A percentile compares a stretch with the other conserved stretches of the same genome.
phyloP scores from a whole-genome alignment of 2,329 filamentous ascomycete genomes.

The Botrytis fabae region DNA sequence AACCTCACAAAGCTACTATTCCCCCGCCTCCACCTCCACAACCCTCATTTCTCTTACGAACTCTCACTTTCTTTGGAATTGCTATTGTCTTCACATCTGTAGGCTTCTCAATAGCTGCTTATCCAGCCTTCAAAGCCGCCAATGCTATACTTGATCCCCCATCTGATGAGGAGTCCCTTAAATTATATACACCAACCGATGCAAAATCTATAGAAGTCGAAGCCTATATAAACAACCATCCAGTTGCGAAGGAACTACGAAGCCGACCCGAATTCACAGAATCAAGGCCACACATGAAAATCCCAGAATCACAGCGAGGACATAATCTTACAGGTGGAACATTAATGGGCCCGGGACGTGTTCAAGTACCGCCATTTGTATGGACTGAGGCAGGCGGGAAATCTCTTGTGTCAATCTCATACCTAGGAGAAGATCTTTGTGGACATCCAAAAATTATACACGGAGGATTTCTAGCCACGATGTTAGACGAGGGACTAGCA shows the following conservation, averaged over 20 bases:
- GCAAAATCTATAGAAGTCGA: conserved; percentile 61
- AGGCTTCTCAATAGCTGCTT: conserved; percentile 59
- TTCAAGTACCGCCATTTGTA: conserved; percentile 77
- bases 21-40: conserved; percentile 23
- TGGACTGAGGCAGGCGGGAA: conserved; percentile 73
- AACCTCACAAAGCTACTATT: not conserved
- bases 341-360: conserved; percentile 70
- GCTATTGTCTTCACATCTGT: conserved; percentile 49
- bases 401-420: conserved; percentile 69
- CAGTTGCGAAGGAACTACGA: conserved; percentile 70
- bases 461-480: conserved; percentile 85
- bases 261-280: conserved; percentile 66
- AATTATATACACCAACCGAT: conserved; percentile 60
- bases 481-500: conserved; percentile 87
- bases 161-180: conserved; percentile 72
- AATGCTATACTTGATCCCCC: conserved; percentile 54
- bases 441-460: conserved; percentile 91
- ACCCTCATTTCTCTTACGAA: conserved; percentile 48
- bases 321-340: conserved; percentile 83
- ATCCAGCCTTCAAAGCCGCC: conserved; percentile 52
- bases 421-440: conserved; percentile 77
- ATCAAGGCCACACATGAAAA: conserved; percentile 82
- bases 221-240: conserved; percentile 71
- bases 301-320: conserved; percentile 66
- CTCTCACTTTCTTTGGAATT: conserved; percentile 49